A percentile compares a stretch with the other conserved stretches of the same genome.
phyloP scores from a whole-genome alignment of 2,329 filamentous ascomycete species.

The Catunica adiposa region DNA sequence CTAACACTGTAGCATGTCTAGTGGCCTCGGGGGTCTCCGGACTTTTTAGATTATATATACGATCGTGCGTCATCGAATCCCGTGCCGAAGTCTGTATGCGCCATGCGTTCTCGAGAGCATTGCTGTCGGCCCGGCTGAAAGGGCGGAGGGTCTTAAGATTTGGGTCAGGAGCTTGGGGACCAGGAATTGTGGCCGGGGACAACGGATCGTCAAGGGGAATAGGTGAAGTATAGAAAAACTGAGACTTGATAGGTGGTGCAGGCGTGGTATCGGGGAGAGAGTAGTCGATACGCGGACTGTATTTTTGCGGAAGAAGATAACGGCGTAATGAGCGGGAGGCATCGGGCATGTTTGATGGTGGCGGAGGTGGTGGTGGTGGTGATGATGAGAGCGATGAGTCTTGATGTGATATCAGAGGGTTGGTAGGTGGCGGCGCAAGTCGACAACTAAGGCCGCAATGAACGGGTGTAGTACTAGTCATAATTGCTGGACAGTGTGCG shows the following conservation, averaged over 20 bases:
- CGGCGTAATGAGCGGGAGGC: not conserved
- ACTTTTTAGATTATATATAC: conserved; percentile 16
- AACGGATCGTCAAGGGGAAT: conserved; percentile 78
- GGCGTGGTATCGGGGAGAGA: conserved; percentile 29
- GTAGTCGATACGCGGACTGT: conserved; percentile 3
- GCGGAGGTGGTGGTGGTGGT: not conserved
- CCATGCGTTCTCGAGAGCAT: conserved; percentile 66
- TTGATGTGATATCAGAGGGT: not conserved
- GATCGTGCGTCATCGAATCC: conserved; percentile 31
- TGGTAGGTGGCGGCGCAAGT: conserved; percentile 25
- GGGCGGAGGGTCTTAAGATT: conserved; percentile 47
- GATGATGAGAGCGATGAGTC: too few species aligned
- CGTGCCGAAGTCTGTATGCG: conserved; percentile 36
- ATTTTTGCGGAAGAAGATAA: not conserved
- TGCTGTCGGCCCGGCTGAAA: conserved; percentile 65
- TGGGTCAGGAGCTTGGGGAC: conserved; percentile 30
- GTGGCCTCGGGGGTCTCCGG: conserved; percentile 17
- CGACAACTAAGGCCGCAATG: conserved; percentile 37
- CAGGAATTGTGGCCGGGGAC: conserved; percentile 36
- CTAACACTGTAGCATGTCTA: conserved; percentile 23
- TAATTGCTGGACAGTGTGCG: not conserved
- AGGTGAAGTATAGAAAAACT: conserved; percentile 74
- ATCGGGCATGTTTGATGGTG: not conserved
- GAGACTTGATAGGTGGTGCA: conserved; percentile 42
- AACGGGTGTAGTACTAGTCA: not conserved